A percentile compares a stretch with the other conserved stretches of the same genome.
phyloP scores from a whole-genome alignment of 164 flowering plant genomes.

The Tetrastigma voinierianum region DNA sequence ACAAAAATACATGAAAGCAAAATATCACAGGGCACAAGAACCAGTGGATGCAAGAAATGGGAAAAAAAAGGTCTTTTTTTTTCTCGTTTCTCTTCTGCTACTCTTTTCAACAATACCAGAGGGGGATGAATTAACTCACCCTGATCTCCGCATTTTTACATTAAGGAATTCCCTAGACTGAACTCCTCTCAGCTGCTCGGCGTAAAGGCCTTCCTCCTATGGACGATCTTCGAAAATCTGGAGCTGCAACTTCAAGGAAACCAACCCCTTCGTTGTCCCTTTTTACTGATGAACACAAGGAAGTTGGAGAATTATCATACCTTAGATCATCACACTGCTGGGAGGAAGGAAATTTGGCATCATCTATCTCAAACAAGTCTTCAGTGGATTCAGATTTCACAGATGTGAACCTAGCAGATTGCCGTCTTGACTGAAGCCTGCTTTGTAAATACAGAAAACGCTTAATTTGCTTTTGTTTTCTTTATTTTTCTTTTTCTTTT shows the following conservation, averaged over 20 bases:
- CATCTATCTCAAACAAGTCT: slow-evolving; percentile 20
- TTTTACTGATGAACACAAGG: background rate
- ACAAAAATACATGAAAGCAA: background rate
- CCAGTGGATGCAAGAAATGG: background rate
- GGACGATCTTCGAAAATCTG: slow-evolving; percentile 22
- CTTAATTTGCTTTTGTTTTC: too few relatives aligned
- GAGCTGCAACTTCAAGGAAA: slow-evolving; percentile 3
- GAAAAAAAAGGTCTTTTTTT: too few relatives aligned
- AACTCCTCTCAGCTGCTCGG: slow-evolving; percentile 34
- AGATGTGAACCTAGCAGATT: slow-evolving; percentile 23
- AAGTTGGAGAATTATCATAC: slow-evolving; percentile 2
- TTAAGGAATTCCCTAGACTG: slow-evolving; percentile 33
- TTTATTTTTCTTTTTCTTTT: background rate
- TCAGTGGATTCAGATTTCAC: slow-evolving; percentile 13
- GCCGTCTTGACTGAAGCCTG: slow-evolving; percentile 9
- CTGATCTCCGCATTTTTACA: slow-evolving; percentile 29
- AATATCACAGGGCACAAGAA: background rate
- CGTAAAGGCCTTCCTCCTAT: slow-evolving; percentile 37
- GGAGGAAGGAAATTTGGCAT: slow-evolving; percentile 14
- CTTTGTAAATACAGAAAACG: too few relatives aligned
- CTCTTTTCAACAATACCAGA: background rate
- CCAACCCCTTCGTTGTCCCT: slow-evolving; percentile 10
- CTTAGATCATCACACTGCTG: slow-evolving; percentile 1
- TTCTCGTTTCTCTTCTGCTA: background rate
- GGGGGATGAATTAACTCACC: slow-evolving; percentile 1